A percentile compares a stretch with the other conserved stretches of the same genome.
Conservation (phyloP, 139 green algal genomes). For the Dunaliella sp. region DNA sequence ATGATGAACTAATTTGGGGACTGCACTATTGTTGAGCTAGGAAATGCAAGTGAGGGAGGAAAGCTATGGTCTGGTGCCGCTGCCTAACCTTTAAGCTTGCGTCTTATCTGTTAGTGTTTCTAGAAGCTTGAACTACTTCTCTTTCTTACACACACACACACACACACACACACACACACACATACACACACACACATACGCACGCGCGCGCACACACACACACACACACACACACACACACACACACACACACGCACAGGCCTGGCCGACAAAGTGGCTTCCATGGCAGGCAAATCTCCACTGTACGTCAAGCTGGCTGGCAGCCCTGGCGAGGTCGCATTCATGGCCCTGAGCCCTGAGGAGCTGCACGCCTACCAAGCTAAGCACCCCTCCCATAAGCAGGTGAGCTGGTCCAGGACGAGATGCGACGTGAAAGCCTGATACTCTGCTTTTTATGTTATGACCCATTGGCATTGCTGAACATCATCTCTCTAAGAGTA, state of each 20-base stretch:
- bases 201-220: background rate
- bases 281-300: constrained; percentile 11
- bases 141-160: background rate
- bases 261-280: constrained; percentile 17
- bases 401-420: constrained; percentile 14
- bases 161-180: background rate
- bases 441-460: too few relatives aligned
- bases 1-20: too few relatives aligned
- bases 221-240: background rate
- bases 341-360: constrained; percentile 38
- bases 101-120: too few relatives aligned
- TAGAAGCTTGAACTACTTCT: too few relatives aligned
- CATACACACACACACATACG: background rate
- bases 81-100: too few relatives aligned
- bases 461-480: too few relatives aligned
- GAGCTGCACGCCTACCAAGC: constrained; percentile 37
- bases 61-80: too few relatives aligned
- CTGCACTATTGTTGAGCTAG: too few relatives aligned
- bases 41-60: background rate
- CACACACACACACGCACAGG: background rate
- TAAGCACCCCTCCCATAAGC: constrained; percentile 46
- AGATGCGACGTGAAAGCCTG: too few relatives aligned
- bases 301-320: constrained; percentile 49
- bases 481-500: too few relatives aligned
- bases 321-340: constrained; percentile 6